These are phyloP conservation scores for Mycena vitilis DNA, from an alignment of 768 basidiomycete genomes.

Conservation along the genomic window DNA sequence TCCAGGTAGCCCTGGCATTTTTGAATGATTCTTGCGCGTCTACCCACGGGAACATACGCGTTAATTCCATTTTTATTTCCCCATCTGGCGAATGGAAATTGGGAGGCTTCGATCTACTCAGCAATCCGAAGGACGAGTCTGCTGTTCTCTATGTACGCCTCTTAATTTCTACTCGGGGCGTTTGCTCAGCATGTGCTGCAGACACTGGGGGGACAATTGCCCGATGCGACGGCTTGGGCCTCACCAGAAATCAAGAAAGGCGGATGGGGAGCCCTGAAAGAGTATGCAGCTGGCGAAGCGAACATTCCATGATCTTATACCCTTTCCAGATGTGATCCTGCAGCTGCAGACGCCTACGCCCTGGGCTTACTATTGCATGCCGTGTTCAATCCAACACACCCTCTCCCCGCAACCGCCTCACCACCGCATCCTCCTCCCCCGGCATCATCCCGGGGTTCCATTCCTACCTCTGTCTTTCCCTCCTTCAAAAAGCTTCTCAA, in stretches of 20 bases:
- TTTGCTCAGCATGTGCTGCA: constrained; percentile 46
- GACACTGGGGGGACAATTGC: constrained; percentile 76
- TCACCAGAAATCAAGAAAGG: constrained; percentile 90
- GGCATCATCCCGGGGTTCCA: constrained; percentile 79
- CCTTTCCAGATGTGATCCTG: constrained; percentile 56
- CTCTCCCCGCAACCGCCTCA: constrained; percentile 72
- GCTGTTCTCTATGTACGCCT: constrained; percentile 83
- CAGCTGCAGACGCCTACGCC: constrained; percentile 87
- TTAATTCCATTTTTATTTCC: constrained; percentile 88
- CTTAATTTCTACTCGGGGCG: constrained; percentile 10
- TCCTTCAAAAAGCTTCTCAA: constrained; percentile 90
- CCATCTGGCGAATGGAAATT: constrained; percentile 97
- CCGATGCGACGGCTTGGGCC: constrained; percentile 69
- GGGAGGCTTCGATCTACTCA: constrained; percentile 93
- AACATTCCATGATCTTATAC: constrained; percentile 5
- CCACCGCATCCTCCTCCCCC: constrained; percentile 84
- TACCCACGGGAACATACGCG: constrained; percentile 83
- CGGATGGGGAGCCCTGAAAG: constrained; percentile 87
- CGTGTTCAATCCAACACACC: constrained; percentile 88
- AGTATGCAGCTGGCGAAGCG: constrained; percentile 59
- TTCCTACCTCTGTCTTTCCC: constrained; percentile 81
- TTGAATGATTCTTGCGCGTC: constrained; percentile 86
- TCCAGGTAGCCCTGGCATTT: constrained; percentile 88
- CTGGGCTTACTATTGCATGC: constrained; percentile 88
- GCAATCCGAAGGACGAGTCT: constrained; percentile 82